Conservation (phyloP, 345 rosid genomes). For the Eutrema heterophyllum region DNA sequence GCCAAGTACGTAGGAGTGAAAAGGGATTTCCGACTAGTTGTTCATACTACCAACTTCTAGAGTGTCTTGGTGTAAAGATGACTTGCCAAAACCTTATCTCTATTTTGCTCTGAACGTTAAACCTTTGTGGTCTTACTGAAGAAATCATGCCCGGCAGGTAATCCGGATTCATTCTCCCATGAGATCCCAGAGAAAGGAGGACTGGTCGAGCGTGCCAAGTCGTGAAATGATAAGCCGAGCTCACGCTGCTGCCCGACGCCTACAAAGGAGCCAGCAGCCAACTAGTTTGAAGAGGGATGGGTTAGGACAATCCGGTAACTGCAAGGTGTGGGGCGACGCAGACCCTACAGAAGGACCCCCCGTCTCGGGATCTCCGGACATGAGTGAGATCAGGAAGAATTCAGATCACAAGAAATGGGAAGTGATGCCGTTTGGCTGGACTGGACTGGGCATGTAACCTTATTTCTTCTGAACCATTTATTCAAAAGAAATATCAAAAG, state of each 20-base stretch:
- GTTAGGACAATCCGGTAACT: conserved; percentile 71
- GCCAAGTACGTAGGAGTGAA: conserved; percentile 86
- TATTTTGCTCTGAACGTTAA: no score
- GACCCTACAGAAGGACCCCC: conserved; percentile 58
- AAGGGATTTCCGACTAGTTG: conserved; percentile 95
- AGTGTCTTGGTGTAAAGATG: conserved; percentile 85
- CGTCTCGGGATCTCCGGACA: conserved; percentile 77
- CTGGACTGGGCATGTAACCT: no score
- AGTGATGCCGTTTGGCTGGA: conserved; percentile 59
- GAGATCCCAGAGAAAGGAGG: conserved; percentile 70
- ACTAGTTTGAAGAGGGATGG: conserved; percentile 30
- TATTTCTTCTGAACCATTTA: no score
- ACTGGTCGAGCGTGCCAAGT: conserved; percentile 88
- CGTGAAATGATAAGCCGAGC: conserved; percentile 67
- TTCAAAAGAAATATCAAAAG: no score
- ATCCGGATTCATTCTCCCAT: conserved; percentile 94
- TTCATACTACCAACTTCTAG: conserved; percentile 92
- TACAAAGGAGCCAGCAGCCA: conserved; percentile 51
- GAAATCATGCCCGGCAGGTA: conserved; percentile 43
- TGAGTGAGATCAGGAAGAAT: conserved; percentile 61
- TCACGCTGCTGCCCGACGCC: conserved; percentile 69
- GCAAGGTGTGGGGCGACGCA: conserved; percentile 85
- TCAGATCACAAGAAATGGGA: conserved; percentile 95
- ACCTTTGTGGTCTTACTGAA: conserved; percentile 12
- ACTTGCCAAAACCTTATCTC: background rate